These are phyloP conservation scores for Serendipita sp. DNA, from an alignment of 768 basidiomycete species.

Conservation along the genomic window DNA sequence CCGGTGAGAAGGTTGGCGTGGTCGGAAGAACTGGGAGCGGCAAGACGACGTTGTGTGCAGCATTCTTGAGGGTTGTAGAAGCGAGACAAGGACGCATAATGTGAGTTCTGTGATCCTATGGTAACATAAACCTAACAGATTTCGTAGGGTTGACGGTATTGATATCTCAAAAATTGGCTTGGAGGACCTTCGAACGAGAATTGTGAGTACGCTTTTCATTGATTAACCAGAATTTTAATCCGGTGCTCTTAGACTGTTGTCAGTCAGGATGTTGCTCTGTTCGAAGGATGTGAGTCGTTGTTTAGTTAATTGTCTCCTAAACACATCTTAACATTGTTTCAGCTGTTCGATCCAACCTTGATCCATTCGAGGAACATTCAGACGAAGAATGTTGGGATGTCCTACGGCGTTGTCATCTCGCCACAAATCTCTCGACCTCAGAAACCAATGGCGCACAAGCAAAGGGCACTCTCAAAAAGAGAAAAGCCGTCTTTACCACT, in stretches of 20 bases:
- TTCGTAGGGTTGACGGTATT: slow-evolving; percentile 44
- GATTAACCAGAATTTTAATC: background rate
- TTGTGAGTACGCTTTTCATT: slow-evolving; percentile 26
- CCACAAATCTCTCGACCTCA: slow-evolving; percentile 24
- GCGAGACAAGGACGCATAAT: slow-evolving; percentile 39
- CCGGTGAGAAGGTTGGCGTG: slow-evolving; percentile 53
- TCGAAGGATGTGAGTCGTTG: slow-evolving; percentile 29
- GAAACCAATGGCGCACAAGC: slow-evolving; percentile 21
- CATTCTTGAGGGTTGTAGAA: slow-evolving; percentile 48
- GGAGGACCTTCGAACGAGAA: slow-evolving; percentile 46
- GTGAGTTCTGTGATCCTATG: slow-evolving; percentile 22
- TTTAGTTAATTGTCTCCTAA: background rate
- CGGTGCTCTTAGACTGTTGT: slow-evolving; percentile 41
- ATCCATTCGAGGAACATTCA: slow-evolving; percentile 45
- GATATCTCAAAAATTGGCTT: slow-evolving; percentile 53
- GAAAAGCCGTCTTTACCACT: slow-evolving; percentile 15
- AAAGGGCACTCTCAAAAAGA: slow-evolving; percentile 10
- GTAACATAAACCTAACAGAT: background rate
- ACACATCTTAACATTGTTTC: background rate
- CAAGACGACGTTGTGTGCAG: slow-evolving; percentile 43
- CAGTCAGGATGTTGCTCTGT: slow-evolving; percentile 60
- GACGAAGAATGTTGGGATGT: slow-evolving; percentile 49
- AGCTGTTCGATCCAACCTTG: slow-evolving; percentile 55
- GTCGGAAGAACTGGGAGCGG: slow-evolving; percentile 27
- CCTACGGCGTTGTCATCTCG: slow-evolving; percentile 47